Evolutionary conservation across 176 grass and related monocot species (phyloP), one percentile per base, ranked within the genome.

Genomic region (Musa troglodytarum): DNA sequence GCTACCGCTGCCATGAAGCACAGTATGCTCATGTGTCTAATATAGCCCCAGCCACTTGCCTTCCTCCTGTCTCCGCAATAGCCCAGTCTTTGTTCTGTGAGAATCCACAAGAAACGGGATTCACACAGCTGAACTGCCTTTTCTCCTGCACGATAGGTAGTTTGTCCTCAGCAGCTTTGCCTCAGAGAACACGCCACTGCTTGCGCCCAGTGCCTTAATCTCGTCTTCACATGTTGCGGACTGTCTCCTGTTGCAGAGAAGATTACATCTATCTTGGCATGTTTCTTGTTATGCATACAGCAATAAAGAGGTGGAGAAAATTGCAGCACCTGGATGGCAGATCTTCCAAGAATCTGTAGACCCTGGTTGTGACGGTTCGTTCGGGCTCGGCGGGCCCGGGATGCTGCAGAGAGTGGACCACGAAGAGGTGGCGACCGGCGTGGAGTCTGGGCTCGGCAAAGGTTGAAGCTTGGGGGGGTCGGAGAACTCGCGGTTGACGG

Each of bases 401-500:
- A 20, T 66, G 17, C 25, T 12, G 28, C 55, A 58, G 24, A 63
- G 34, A 9, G 26, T 63, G 14, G 56, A 76, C 19, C 16, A 29
- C 3, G 64, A 56, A 4, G 76, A 69, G 53, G 76, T 5, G 10
- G 77, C 24, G 12, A 17, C 57, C 25, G 66, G 77, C 6, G 66
- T 79, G 11, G 77, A 59, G 20, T 52, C 51, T 0, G 65, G 19
- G 65, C 77, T 79, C 26, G 77, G 9, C 24, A 66, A 26, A 0
- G 19, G n/a, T 16, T 23, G 28, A 11, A 70, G 23, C 52, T 69
- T 79, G 14, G 65, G 52, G 3, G 34, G 15, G 21, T 70, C 77
- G 12, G 65, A 70, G 52, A 70, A 6, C 53, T 79, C 52, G 1
- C 77, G 77, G 65, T 69, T 69, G 53, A 79, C 65, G 66, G 77